Percentiles rank a stretch among this genome's conserved stretches.
Evolutionary conservation across 2,329 filamentous ascomycete species (phyloP).

Genomic region (Clonostachys sp.): DNA sequence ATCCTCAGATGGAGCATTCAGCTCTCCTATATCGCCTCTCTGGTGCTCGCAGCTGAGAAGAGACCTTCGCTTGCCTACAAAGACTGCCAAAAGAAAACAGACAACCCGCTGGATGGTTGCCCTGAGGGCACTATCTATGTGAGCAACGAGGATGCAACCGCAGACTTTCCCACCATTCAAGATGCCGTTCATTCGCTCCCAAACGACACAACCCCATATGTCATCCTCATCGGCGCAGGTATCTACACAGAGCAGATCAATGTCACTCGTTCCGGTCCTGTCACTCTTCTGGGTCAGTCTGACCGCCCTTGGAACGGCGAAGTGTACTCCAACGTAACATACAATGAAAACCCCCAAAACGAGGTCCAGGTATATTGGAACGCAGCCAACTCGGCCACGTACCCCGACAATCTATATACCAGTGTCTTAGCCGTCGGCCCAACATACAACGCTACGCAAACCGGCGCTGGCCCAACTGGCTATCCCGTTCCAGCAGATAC

Average conservation of each 20-base stretch:
- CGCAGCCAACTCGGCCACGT: conserved; percentile 41
- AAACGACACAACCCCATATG: conserved; percentile 8
- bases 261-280: conserved; percentile 54
- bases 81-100: neutral
- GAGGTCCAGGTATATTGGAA: conserved; percentile 55
- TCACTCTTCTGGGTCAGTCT: conserved; percentile 58
- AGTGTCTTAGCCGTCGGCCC: conserved; percentile 59
- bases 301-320: conserved; percentile 22
- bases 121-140: conserved; percentile 34
- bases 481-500: conserved; percentile 55
- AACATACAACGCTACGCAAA: conserved; percentile 56
- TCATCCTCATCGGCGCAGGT: conserved; percentile 55
- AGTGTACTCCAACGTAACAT: conserved; percentile 32
- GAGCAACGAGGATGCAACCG: conserved; percentile 22
- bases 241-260: conserved; percentile 62
- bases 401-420: conserved; percentile 58
- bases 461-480: conserved; percentile 57
- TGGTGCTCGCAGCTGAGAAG: no score
- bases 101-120: conserved; percentile 21
- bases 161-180: conserved; percentile 30
- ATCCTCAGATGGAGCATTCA: no score
- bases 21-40: no score
- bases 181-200: conserved; percentile 31
- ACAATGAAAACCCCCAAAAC: conserved; percentile 31
- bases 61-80: neutral